Base-by-base conservation (phyloP, 495 filamentous ascomycete species). In the Tuber brumale region DNA sequence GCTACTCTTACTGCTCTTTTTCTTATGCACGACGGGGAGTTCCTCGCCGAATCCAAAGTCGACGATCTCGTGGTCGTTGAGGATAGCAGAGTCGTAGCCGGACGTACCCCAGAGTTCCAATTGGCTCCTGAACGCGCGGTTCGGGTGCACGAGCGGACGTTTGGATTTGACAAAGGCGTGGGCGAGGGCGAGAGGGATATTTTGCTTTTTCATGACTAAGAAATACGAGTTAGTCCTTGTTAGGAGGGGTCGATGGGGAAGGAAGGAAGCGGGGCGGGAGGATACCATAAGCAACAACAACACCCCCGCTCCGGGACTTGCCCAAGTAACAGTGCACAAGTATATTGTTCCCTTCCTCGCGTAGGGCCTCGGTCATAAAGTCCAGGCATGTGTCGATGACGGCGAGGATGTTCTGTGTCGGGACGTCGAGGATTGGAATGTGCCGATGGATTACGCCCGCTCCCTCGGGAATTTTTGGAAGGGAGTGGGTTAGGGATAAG, bases 241-340 rank as follows among this genome's bases (percentile, higher is more conserved):
- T 43, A 72, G 23, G 41, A 42, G n/a, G n/a, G n/a, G n/a, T n/a
- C 42, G 42, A 0, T 44, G 43, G 31, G 42, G n/a, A 3, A 9
- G 23, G 46, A n/a, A 23, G 45, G 45, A 18, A 6, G 16, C 19
- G 46, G 42, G 3, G 41, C 41, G 6, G 23, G 21, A 42, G 72
- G 48, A 16, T 44, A 79, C 78, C 70, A 31, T 80, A 80, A 37
- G 76, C 78, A 31, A 80, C 78, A 7, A 80, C 78, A 43, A 70
- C 73, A 14, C 78, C 78, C 16, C 78, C 78, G 9, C 76, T 79
- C 16, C 78, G 21, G 43, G 72, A 75, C 73, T 79, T 80, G 0
- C 78, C 78, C 76, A 80, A 79, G 6, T 77, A 35, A 16, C 78
- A 80, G 27, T 80, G 78, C 2, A 80, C 78, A 31, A 80, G 44